These are phyloP conservation scores for Tulasnella sp. DNA, from an alignment of 768 basidiomycete species.

Conservation along the genomic window DNA sequence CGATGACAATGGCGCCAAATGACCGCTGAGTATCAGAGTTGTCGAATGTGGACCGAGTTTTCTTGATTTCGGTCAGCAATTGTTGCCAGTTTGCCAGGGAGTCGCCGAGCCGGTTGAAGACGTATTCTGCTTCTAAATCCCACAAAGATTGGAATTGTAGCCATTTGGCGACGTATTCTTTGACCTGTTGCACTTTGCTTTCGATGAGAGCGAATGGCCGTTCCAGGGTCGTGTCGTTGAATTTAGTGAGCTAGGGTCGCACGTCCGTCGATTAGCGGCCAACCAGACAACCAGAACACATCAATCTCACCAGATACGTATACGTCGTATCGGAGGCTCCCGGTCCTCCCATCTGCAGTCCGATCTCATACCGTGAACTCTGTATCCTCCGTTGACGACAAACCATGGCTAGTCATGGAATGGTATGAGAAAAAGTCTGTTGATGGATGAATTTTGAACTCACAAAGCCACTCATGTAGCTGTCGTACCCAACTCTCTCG, in stretches of 20 bases:
- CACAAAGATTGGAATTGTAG: conserved; percentile 97
- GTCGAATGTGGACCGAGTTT: conserved; percentile 91
- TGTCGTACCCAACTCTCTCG: conserved; percentile 82
- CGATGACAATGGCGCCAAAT: conserved; percentile 89
- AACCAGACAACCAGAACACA: not conserved
- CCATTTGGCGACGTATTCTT: conserved; percentile 93
- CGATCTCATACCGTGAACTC: conserved; percentile 94
- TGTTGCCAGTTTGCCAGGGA: conserved; percentile 91
- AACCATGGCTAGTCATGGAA: conserved; percentile 53
- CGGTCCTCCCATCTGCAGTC: conserved; percentile 71
- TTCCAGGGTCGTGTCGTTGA: conserved; percentile 63
- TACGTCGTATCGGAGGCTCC: conserved; percentile 63
- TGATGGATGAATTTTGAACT: no score
- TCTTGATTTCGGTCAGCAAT: conserved; percentile 92
- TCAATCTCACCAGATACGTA: conserved; percentile 56
- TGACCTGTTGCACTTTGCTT: conserved; percentile 74
- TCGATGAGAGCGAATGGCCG: conserved; percentile 82
- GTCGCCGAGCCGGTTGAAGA: conserved; percentile 92
- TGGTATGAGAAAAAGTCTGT: not conserved
- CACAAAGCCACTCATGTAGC: conserved; percentile 82
- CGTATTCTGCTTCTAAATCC: conserved; percentile 96
- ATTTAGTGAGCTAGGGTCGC: conserved; percentile 50
- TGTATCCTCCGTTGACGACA: conserved; percentile 82
- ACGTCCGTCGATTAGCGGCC: not conserved
- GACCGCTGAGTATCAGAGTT: conserved; percentile 86